phyloP scores from a whole-genome alignment of 2,329 filamentous ascomycete species.

The Cordyceps militaris region DNA sequence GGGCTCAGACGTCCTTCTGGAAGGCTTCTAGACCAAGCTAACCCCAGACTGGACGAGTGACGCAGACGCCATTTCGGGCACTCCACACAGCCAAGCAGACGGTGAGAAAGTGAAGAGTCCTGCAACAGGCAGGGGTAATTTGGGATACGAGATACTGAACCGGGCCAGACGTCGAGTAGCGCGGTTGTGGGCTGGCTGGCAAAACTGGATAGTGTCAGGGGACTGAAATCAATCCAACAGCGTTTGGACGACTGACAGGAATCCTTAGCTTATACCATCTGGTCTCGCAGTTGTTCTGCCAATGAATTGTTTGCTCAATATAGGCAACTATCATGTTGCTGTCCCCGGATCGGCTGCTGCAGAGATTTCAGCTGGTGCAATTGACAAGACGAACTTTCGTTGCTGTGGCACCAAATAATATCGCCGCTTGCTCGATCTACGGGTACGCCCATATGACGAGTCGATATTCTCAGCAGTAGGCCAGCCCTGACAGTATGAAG shows the following conservation, averaged over 20 bases:
- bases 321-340: not conserved
- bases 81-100: slow-evolving; percentile 23
- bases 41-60: slow-evolving; percentile 19
- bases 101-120: slow-evolving; percentile 10
- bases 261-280: no score
- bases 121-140: not conserved
- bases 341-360: not conserved
- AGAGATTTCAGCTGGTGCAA: not conserved
- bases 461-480: not conserved
- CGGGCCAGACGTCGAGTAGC: not conserved
- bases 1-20: slow-evolving; percentile 26
- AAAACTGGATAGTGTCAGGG: not conserved
- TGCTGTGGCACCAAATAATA: not conserved
- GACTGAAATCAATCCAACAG: no score
- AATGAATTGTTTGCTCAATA: not conserved
- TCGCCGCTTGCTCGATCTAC: slow-evolving; percentile 4
- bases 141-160: slow-evolving; percentile 2
- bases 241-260: no score
- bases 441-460: slow-evolving; percentile 11
- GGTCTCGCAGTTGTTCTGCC: not conserved
- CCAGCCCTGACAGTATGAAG: not conserved
- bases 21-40: slow-evolving; percentile 29
- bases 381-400: not conserved
- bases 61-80: slow-evolving; percentile 21
- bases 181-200: not conserved